A percentile compares a stretch with the other conserved stretches of the same genome.
Conservation (phyloP, 116 monocot species). For the Phalaenopsis hybrid region DNA sequence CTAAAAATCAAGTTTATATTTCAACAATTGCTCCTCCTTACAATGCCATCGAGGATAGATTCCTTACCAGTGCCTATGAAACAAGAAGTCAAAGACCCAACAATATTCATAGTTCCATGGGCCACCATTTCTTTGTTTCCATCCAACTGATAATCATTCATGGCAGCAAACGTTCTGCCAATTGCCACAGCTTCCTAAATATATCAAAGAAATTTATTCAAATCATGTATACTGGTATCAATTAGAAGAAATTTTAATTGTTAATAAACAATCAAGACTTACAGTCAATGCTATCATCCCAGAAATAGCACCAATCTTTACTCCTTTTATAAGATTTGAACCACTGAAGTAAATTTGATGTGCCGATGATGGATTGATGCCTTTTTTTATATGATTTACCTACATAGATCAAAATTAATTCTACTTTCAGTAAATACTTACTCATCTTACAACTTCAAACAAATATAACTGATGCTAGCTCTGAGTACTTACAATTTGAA, state of each 20-base stretch:
- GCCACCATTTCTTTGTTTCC: slow-evolving; percentile 32
- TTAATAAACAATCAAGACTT: not conserved
- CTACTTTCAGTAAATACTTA: not conserved
- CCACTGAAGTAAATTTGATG: slow-evolving; percentile 37
- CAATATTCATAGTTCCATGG: slow-evolving; percentile 12
- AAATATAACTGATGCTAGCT: not conserved
- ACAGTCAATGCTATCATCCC: slow-evolving; percentile 68
- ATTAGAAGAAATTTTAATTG: not conserved
- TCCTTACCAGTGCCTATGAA: slow-evolving; percentile 27
- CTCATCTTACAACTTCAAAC: not conserved
- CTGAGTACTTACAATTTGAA: slow-evolving; percentile 30
- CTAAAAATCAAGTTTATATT: too few relatives aligned
- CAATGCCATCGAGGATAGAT: too few relatives aligned
- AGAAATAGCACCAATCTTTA: slow-evolving; percentile 38
- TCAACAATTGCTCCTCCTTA: too few relatives aligned
- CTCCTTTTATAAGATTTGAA: slow-evolving; percentile 28
- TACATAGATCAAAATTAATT: slow-evolving; percentile 3
- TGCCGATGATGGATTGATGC: slow-evolving; percentile 47
- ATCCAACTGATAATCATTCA: slow-evolving; percentile 56
- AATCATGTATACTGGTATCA: not conserved
- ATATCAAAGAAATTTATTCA: not conserved
- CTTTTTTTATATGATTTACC: slow-evolving; percentile 35
- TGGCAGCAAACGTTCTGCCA: slow-evolving; percentile 32
- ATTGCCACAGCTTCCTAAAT: not conserved
- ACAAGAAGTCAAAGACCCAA: slow-evolving; percentile 57